Evolutionary conservation across 768 basidiomycete species (phyloP).

Genomic region (Lactarius akahatsu): DNA sequence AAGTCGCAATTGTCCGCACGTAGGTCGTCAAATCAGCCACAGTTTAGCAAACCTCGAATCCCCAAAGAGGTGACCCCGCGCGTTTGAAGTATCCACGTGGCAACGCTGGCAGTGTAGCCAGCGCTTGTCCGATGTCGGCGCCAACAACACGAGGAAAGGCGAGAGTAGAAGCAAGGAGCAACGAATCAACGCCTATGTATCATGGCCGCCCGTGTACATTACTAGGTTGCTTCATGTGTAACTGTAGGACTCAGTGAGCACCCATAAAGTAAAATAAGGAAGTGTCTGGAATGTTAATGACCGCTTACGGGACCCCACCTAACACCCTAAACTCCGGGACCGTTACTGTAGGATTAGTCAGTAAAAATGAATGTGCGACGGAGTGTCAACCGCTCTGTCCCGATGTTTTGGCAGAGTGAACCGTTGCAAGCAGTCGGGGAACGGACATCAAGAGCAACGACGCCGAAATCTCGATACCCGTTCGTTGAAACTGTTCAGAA

Average conservation of each 20-base stretch:
- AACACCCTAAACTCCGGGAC: not conserved
- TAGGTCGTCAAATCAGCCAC: not conserved
- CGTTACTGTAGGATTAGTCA: not conserved
- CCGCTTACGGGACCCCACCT: not conserved
- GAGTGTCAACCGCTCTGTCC: not conserved
- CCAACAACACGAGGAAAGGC: not conserved
- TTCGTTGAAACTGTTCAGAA: not conserved
- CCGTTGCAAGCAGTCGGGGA: not conserved
- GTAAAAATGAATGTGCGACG: not conserved
- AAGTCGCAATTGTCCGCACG: not conserved
- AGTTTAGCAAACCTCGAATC: not conserved
- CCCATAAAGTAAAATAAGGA: not conserved
- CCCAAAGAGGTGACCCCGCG: not conserved
- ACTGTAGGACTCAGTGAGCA: not conserved
- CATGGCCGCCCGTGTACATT: not conserved
- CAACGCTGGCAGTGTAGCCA: not conserved
- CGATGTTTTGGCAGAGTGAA: not conserved
- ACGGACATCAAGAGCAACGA: not conserved
- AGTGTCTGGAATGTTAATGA: not conserved
- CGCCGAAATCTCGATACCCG: constrained; percentile 4
- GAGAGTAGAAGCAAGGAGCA: not conserved
- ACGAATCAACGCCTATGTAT: not conserved
- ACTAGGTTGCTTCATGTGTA: not conserved
- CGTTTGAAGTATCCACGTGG: not conserved
- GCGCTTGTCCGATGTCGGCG: not conserved